phyloP scores from a whole-genome alignment of 2,329 filamentous ascomycete species.

The Fusarium xyrophilum region DNA sequence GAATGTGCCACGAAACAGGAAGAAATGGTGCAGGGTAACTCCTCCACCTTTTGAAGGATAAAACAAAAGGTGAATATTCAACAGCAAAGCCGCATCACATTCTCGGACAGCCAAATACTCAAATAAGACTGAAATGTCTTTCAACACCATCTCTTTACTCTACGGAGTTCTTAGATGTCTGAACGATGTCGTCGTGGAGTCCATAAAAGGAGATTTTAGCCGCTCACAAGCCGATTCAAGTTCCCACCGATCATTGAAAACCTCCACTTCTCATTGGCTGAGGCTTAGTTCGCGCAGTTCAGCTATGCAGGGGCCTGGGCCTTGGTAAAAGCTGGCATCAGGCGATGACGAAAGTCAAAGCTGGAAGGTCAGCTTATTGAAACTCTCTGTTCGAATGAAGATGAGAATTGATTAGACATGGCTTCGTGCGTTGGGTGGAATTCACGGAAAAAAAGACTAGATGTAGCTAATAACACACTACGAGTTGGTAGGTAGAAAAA shows the following conservation, averaged over 20 bases:
- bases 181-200: too few relatives aligned
- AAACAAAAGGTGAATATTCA: too few relatives aligned
- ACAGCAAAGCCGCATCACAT: not conserved
- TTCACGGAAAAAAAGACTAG: not conserved
- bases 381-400: constrained; percentile 3
- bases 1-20: not conserved
- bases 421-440: not conserved
- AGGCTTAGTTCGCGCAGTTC: constrained; percentile 1
- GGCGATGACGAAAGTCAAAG: constrained; percentile 30
- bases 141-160: too few relatives aligned
- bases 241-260: not conserved
- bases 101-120: not conserved
- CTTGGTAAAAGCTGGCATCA: constrained; percentile 12
- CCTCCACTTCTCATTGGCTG: constrained; percentile 7
- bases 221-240: not conserved
- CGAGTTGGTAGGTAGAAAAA: not conserved
- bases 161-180: too few relatives aligned
- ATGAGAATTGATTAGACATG: not conserved
- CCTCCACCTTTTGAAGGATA: not conserved
- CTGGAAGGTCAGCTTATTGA: not conserved
- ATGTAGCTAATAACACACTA: not conserved
- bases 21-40: not conserved
- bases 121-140: too few relatives aligned
- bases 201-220: not conserved
- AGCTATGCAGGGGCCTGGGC: constrained; percentile 27